These are phyloP conservation scores for Rhododendron molle DNA, from an alignment of 148 eudicot genomes.

Conservation along the genomic window DNA sequence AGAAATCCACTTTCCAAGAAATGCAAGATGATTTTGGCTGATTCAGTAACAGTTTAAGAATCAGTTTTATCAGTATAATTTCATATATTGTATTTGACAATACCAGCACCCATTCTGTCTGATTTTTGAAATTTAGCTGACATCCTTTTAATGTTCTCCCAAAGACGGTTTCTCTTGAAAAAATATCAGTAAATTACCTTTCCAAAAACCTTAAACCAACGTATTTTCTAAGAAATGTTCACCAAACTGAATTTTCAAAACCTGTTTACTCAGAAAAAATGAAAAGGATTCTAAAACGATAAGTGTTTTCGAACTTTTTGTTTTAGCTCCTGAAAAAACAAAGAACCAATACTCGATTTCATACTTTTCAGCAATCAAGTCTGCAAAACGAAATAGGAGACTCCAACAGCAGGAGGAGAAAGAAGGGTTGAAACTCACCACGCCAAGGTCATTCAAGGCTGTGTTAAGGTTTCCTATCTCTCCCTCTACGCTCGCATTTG, in stretches of 20 bases:
- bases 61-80: not conserved
- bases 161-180: not conserved
- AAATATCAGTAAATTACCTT: not conserved
- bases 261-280: not conserved
- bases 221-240: not conserved
- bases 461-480: conserved; percentile 21
- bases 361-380: not conserved
- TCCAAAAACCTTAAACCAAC: not conserved
- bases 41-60: not conserved
- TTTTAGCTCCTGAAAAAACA: not conserved
- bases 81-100: not conserved
- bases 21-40: not conserved
- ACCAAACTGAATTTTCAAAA: not conserved
- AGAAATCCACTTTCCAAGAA: not conserved
- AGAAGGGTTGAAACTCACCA: conserved; percentile 43
- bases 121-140: not conserved
- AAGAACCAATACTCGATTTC: not conserved
- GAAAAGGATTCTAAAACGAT: not conserved
- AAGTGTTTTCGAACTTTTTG: not conserved
- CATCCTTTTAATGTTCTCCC: not conserved
- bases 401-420: not conserved
- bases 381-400: not conserved
- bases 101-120: not conserved
- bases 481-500: conserved; percentile 16
- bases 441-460: conserved; percentile 63